Evolutionary conservation across 148 eudicot species (phyloP), one percentile per base, ranked within the genome.

Genomic region (Pouteria glomerata): DNA sequence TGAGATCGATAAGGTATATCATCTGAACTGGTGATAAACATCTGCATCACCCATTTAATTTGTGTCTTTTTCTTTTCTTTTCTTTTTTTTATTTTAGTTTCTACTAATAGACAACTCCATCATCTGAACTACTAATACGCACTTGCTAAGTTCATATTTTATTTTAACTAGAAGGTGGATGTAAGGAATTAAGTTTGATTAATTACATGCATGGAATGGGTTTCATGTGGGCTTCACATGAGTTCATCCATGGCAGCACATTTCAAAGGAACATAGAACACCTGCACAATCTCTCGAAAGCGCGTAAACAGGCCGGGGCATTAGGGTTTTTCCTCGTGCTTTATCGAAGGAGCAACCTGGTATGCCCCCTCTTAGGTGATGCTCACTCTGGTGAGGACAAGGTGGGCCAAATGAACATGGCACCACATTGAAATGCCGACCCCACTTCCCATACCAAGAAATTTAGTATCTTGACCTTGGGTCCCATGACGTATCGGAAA

Each of bases 191-290:
- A n/a, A n/a, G n/a, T n/a, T n/a, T n/a, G n/a, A n/a, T n/a, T n/a
- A n/a, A n/a, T n/a, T n/a, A n/a, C n/a, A n/a, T n/a, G n/a, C n/a
- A n/a, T n/a, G n/a, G n/a, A n/a, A n/a, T n/a, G n/a, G n/a, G n/a
- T n/a, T n/a, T 78, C 85, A 83, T 69, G 83, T 85, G 89, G 86
- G 81, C 74, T 74, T 83, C 85, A 85, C 89, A 81, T 83, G 89
- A 76, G 48, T 18, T 18, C 12, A 37, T 37, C 30, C 31, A 53
- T 58, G 53, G 30, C 21, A 68, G 76, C 87, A 83, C 87, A 80
- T 82, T 85, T 62, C 24, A 69, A 0, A 6, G 75, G 81, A 82
- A 77, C 82, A 77, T 65, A 81, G 58, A 80, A 69, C 83, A 78
- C 80, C 81, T 81, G 86, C 74, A 66, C 62, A 66, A 68, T 58